Evolutionary conservation across 1,284 basidiomycete species (phyloP).

Genomic region (Singerocomus inundabilis): DNA sequence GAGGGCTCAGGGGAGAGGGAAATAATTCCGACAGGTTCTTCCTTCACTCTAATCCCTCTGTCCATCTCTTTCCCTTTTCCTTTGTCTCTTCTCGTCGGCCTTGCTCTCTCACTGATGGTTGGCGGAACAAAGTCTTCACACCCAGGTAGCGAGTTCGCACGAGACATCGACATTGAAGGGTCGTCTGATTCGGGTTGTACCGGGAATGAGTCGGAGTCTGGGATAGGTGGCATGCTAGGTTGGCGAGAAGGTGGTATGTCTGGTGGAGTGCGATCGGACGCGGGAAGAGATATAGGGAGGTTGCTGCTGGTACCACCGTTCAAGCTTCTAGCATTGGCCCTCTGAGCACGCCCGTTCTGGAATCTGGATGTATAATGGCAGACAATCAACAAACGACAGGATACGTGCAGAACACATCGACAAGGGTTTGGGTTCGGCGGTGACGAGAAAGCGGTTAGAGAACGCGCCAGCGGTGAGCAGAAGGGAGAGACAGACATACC

Average conservation of each 20-base stretch:
- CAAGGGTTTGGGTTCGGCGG: slow-evolving; percentile 26
- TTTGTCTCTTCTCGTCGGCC: slow-evolving; percentile 42
- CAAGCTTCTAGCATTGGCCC: slow-evolving; percentile 69
- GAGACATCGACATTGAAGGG: slow-evolving; percentile 45
- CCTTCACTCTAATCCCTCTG: slow-evolving; percentile 57
- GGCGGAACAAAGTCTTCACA: slow-evolving; percentile 40
- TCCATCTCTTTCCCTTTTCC: slow-evolving; percentile 70
- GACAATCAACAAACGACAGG: slow-evolving; percentile 9
- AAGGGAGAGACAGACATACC: slow-evolving; percentile 47
- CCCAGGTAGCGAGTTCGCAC: slow-evolving; percentile 58
- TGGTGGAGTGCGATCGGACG: slow-evolving; percentile 39
- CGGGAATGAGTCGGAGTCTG: slow-evolving; percentile 43
- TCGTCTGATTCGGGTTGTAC: slow-evolving; percentile 53
- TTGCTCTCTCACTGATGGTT: slow-evolving; percentile 36
- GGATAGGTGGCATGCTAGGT: slow-evolving; percentile 37
- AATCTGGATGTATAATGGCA: slow-evolving; percentile 37
- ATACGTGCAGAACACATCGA: slow-evolving; percentile 19
- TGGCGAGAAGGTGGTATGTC: slow-evolving; percentile 36
- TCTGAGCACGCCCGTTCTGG: slow-evolving; percentile 65
- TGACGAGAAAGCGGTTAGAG: slow-evolving; percentile 19
- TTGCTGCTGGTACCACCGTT: slow-evolving; percentile 34
- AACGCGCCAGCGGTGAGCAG: slow-evolving; percentile 13
- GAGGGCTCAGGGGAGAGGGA: slow-evolving; percentile 52
- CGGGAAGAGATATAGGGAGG: slow-evolving; percentile 32
- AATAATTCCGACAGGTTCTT: slow-evolving; percentile 56